Evolutionary conservation across 116 monocot species (phyloP), one percentile per base, ranked within the genome.

Genomic region (Phalaenopsis hybrid): DNA sequence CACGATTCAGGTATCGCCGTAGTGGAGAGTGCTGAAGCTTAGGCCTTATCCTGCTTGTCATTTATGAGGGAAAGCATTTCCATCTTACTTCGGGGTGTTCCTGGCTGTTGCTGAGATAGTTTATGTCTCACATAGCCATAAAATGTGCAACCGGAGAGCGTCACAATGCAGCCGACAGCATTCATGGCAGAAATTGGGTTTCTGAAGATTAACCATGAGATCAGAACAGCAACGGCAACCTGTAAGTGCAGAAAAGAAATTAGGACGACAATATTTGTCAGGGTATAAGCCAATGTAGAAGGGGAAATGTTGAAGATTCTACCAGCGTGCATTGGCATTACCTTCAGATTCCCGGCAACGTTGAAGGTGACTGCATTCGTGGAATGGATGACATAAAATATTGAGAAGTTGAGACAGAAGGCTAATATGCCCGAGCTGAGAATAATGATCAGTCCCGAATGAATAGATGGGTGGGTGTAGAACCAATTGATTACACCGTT

Each of bases 291-390:
- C 23, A 72, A 2, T 34, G 9, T 15, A 4, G 72, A 45, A 23
- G 11, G 20, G 44, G 18, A 20, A 6, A 23, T 63, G 20, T 63
- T 21, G 12, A 63, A 23, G 63, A 12, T 21, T 8, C 63, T 63
- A 23, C n/a, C 25, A 63, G 48, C 9, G 6, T 20, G 63, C 23
- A 63, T 23, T 21, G 63, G 5, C 8, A 63, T 21, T 21, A 91
- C 96, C 88, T 97, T 97, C 13, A 97, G 91, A 87, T 97, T 97
- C 59, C 96, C 96, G 0, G 96, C 96, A 49, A 97, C 94, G 34
- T 97, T 97, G 88, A 97, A 97, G 25, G 96, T 97, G 48, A 97
- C 96, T 18, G 96, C 94, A 16, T 94, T 97, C 1, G 96, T 97
- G 33, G 96, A 97, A 57, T 97, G 96, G 65, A 97, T 97, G 13